phyloP scores from a whole-genome alignment of 345 rosid genomes.

The Mallotus nudiflorus region DNA sequence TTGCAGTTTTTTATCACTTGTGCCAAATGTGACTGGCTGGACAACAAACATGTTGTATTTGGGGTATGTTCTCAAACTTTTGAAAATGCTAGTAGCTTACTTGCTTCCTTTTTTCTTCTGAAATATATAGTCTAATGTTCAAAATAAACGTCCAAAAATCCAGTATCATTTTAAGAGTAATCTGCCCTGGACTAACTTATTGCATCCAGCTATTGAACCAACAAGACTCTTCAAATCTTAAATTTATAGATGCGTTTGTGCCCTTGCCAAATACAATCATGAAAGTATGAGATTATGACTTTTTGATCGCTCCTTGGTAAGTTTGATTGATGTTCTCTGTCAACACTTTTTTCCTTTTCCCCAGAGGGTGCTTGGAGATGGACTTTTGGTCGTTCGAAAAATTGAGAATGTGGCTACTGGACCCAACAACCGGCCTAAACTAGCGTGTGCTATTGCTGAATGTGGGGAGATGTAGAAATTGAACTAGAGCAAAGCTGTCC shows the following conservation, averaged over 20 bases:
- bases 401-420: slow-evolving; percentile 95
- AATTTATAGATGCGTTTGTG: not conserved
- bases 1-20: slow-evolving; percentile 95
- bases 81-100: not conserved
- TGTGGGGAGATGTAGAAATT: slow-evolving; percentile 83
- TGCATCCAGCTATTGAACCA: not conserved
- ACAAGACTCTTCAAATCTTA: not conserved
- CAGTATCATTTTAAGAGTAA: not conserved
- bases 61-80: slow-evolving; percentile 64
- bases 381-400: slow-evolving; percentile 79
- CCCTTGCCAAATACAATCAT: not conserved
- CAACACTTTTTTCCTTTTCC: not conserved
- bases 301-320: not conserved
- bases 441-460: slow-evolving; percentile 72
- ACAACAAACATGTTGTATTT: slow-evolving; percentile 91
- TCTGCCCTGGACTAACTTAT: not conserved
- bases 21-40: slow-evolving; percentile 99
- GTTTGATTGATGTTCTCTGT: not conserved
- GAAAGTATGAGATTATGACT: not conserved
- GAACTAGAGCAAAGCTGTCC: not conserved
- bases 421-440: slow-evolving; percentile 90
- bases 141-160: not conserved
- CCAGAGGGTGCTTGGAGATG: slow-evolving; percentile 93
- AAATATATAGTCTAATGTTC: not conserved
- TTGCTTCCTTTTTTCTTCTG: not conserved